A percentile compares a stretch with the other conserved stretches of the same genome.
phyloP scores from a whole-genome alignment of 306 rosid genomes.

The Prunus salicina region DNA sequence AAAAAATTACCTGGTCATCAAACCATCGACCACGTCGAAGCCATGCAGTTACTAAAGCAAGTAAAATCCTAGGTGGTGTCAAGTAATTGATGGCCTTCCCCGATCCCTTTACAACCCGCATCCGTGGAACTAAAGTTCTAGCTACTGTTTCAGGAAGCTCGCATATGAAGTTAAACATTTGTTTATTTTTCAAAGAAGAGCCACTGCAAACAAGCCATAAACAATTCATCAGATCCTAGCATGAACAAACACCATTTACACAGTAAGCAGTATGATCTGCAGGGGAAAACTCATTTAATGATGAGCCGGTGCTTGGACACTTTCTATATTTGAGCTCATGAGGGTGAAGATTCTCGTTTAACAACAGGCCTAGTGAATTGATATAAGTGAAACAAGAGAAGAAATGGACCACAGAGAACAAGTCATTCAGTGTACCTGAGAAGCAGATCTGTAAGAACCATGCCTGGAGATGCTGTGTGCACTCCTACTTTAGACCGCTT shows the following conservation, averaged over 20 bases:
- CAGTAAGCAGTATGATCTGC: background rate
- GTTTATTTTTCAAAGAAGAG: conserved; percentile 72
- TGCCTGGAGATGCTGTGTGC: conserved; percentile 96
- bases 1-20: conserved; percentile 64
- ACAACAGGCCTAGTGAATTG: background rate
- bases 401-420: conserved; percentile 2
- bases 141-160: conserved; percentile 98
- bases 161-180: conserved; percentile 85
- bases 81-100: conserved; percentile 87
- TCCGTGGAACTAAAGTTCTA: conserved; percentile 88
- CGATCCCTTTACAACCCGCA: conserved; percentile 87
- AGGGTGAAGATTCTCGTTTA: background rate
- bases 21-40: conserved; percentile 92
- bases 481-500: conserved; percentile 81
- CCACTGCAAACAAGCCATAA: conserved; percentile 56
- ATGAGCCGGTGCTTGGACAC: background rate
- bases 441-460: conserved; percentile 93
- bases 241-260: background rate
- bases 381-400: background rate
- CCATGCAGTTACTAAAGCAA: conserved; percentile 92
- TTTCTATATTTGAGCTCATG: background rate
- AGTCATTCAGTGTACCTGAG: conserved; percentile 51
- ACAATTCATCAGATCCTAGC: conserved; percentile 9
- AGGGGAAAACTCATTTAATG: background rate
- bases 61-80: conserved; percentile 93